phyloP scores from a whole-genome alignment of 352 stramenopile species.

The Sclerospora graminicola region DNA sequence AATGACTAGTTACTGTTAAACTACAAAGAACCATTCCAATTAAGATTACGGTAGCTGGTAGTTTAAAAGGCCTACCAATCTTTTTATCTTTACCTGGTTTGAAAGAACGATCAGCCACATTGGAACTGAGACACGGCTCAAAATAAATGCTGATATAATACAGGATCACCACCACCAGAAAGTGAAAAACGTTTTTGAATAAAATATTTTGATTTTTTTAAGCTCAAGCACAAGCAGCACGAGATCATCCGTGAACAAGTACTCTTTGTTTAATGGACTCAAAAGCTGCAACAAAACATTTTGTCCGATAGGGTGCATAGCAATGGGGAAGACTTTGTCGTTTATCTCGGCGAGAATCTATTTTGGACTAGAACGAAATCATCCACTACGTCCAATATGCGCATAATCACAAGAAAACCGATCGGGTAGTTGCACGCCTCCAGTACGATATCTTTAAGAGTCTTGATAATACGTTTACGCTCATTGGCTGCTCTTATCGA shows the following conservation, averaged over 20 bases:
- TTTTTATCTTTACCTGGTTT: too few relatives aligned
- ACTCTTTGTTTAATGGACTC: slow-evolving; percentile 79
- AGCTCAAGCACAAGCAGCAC: too few relatives aligned
- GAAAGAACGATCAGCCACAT: too few relatives aligned
- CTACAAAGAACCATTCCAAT: too few relatives aligned
- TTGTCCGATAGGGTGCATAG: slow-evolving; percentile 58
- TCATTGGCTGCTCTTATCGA: slow-evolving; percentile 81
- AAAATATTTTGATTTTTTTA: too few relatives aligned
- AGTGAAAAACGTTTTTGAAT: too few relatives aligned
- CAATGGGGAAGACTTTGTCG: slow-evolving; percentile 56
- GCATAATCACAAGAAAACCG: slow-evolving; percentile 85
- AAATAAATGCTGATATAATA: too few relatives aligned
- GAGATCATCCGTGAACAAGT: slow-evolving; percentile 73
- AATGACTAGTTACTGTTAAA: too few relatives aligned
- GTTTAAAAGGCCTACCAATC: too few relatives aligned
- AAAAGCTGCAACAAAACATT: slow-evolving; percentile 75
- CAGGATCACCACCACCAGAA: too few relatives aligned
- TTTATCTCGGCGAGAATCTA: slow-evolving; percentile 76
- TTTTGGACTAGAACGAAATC: slow-evolving; percentile 86
- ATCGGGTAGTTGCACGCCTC: slow-evolving; percentile 85
- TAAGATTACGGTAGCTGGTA: too few relatives aligned
- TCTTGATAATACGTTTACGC: slow-evolving; percentile 87
- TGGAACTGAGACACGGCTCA: too few relatives aligned
- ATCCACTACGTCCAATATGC: slow-evolving; percentile 84
- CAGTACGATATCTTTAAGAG: slow-evolving; percentile 83